These are phyloP conservation scores for Leptodontidium sp. DNA, from an alignment of 2,329 filamentous ascomycete genomes.

Conservation along the genomic window DNA sequence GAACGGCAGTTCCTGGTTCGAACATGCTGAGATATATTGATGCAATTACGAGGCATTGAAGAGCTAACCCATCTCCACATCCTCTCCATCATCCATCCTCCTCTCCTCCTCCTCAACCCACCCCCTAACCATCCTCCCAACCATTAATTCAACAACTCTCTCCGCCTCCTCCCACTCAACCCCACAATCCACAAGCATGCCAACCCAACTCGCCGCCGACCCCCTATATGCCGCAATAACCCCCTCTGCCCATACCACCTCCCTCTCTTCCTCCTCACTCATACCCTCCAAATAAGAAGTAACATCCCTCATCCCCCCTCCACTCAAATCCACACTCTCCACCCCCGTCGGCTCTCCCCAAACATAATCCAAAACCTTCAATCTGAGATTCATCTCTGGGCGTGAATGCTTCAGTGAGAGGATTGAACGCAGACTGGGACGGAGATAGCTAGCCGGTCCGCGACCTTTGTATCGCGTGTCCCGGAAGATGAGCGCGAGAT, in stretches of 20 bases:
- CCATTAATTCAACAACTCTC: background rate
- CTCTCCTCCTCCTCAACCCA: background rate
- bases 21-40: too few relatives aligned
- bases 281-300: background rate
- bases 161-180: background rate
- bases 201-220: slow-evolving; percentile 1
- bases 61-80: background rate
- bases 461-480: background rate
- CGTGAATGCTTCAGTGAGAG: background rate
- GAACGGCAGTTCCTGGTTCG: too few relatives aligned
- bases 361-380: background rate
- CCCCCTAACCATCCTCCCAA: background rate
- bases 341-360: background rate
- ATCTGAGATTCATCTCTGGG: background rate
- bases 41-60: too few relatives aligned
- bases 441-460: background rate
- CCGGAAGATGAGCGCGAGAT: background rate
- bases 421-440: background rate
- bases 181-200: background rate
- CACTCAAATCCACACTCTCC: background rate
- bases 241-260: background rate
- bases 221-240: background rate
- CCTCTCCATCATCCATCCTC: background rate
- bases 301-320: background rate
- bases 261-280: background rate